These are phyloP conservation scores for Arabidopsis thaliana DNA, from an alignment of 345 rosid species.

Conservation along the genomic window TAIR10.1 NC_003074.8:897001-897500, in stretches of 20 bases:
- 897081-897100: too few relatives aligned
- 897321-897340: background rate
- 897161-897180: background rate
- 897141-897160: background rate
- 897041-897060: background rate
- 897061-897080: too few relatives aligned
- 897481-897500: constrained; percentile 37
- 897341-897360: background rate
- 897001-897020: background rate
- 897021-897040: background rate
- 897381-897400: constrained; percentile 17
- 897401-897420: constrained; percentile 34
- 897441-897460: constrained; percentile 23
- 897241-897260: background rate
- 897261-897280: constrained; percentile 7
- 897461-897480: constrained; percentile 17
- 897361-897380: constrained; percentile 5
- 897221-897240: background rate
- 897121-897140: background rate
- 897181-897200: too few relatives aligned
- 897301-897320: background rate
- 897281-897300: background rate
- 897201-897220: background rate
- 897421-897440: constrained; percentile 33
- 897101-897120: background rate